phyloP scores from a whole-genome alignment of 73 alveolate genomes.

The Uronychia setigera region DNA sequence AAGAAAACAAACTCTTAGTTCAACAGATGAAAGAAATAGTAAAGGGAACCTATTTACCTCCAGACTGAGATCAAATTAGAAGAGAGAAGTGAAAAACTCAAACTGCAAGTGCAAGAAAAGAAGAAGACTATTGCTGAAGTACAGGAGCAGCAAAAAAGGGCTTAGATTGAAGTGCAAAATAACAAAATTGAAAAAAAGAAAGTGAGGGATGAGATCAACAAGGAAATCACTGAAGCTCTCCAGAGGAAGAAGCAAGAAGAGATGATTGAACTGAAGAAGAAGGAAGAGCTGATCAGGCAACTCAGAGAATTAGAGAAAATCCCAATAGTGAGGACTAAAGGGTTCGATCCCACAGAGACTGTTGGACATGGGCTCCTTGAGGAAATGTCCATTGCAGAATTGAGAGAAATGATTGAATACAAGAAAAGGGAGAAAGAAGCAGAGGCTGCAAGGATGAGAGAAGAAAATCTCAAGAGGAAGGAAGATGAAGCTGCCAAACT shows the following conservation, averaged over 20 bases:
- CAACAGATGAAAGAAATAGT: conserved; percentile 81
- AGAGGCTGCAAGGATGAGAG: conserved; percentile 86
- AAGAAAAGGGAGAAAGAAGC: conserved; percentile 85
- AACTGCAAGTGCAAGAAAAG: conserved; percentile 65
- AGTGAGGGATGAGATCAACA: conserved; percentile 88
- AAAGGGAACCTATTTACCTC: background rate
- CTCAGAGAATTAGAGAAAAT: conserved; percentile 96
- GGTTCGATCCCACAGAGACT: conserved; percentile 99
- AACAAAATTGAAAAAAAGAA: conserved; percentile 83
- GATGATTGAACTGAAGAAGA: conserved; percentile 81
- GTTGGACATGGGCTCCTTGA: conserved; percentile 96
- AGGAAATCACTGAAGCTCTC: conserved; percentile 88
- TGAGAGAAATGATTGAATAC: conserved; percentile 94
- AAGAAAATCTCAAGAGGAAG: conserved; percentile 73
- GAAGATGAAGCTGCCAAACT: conserved; percentile 75
- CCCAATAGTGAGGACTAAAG: conserved; percentile 96
- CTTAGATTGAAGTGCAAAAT: conserved; percentile 73
- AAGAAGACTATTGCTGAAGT: conserved; percentile 83
- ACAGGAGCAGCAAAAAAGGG: conserved; percentile 83
- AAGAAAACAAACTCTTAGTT: conserved; percentile 87
- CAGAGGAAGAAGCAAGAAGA: conserved; percentile 92
- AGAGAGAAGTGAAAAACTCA: conserved; percentile 80
- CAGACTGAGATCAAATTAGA: conserved; percentile 67
- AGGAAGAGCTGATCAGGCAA: conserved; percentile 96
- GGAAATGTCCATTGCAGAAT: conserved; percentile 97